A percentile compares a stretch with the other conserved stretches of the same genome.
phyloP scores from a whole-genome alignment of 1,284 basidiomycete species.

The Butyriboletus appendiculatus region DNA sequence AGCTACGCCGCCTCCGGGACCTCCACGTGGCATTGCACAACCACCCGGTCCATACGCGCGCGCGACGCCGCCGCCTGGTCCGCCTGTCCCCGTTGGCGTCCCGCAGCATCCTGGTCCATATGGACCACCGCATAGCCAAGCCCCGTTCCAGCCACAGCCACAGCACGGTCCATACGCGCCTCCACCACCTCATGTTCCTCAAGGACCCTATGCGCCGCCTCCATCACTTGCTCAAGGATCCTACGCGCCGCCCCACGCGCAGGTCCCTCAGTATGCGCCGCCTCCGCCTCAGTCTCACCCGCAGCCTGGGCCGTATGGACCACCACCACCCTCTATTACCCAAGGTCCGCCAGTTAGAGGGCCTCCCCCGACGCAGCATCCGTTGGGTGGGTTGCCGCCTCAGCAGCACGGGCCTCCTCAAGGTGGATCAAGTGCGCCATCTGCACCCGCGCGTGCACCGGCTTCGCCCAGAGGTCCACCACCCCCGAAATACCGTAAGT shows the following conservation, averaged over 20 bases:
- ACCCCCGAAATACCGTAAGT: conserved; percentile 85
- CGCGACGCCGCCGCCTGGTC: conserved; percentile 44
- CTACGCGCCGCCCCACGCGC: conserved; percentile 34
- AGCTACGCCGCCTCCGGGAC: conserved; percentile 42
- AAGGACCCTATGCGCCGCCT: conserved; percentile 23
- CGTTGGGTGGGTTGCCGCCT: conserved; percentile 24
- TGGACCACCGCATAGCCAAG: conserved; percentile 30
- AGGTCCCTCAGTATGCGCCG: conserved; percentile 22
- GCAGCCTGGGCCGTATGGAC: conserved; percentile 19
- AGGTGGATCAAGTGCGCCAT: conserved; percentile 41
- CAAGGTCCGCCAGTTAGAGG: conserved; percentile 25
- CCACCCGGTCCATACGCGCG: conserved; percentile 38
- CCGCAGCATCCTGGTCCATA: conserved; percentile 34
- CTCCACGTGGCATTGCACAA: conserved; percentile 34
- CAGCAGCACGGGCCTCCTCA: conserved; percentile 40
- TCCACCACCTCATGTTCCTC: conserved; percentile 22
- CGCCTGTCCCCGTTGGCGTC: conserved; percentile 30
- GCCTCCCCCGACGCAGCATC: conserved; percentile 24
- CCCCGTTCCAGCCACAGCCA: conserved; percentile 34
- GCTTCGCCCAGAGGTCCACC: conserved; percentile 43
- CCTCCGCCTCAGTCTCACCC: conserved; percentile 15
- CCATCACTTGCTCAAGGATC: conserved; percentile 25
- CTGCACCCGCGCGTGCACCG: conserved; percentile 39
- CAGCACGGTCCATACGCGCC: conserved; percentile 40
- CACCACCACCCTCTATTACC: conserved; percentile 14